Evolutionary conservation across 306 rosid species (phyloP).

Genomic region (Vigna reflexopilosa): DNA sequence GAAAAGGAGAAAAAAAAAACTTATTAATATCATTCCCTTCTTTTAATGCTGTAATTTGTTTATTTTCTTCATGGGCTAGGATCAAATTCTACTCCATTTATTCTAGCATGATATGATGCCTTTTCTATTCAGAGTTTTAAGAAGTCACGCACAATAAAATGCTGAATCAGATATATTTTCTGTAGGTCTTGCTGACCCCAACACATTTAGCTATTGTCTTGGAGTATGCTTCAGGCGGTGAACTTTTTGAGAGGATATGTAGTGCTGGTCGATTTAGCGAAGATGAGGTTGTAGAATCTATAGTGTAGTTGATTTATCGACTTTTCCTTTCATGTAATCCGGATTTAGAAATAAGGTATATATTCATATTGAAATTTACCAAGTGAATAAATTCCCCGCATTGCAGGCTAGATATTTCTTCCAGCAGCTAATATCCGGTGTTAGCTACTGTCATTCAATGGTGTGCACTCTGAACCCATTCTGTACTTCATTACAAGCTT

Average conservation of each 20-base stretch:
- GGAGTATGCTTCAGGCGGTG: constrained; percentile 99
- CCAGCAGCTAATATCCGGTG: constrained; percentile 98
- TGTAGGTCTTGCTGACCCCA: constrained; percentile 89
- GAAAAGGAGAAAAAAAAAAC: not conserved
- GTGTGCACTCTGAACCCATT: constrained; percentile 46
- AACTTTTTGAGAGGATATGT: constrained; percentile 95
- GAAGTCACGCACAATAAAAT: constrained; percentile 15
- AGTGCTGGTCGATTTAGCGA: constrained; percentile 97
- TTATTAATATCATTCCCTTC: constrained; percentile 3
- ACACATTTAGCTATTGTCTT: constrained; percentile 91
- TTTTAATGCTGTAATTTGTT: constrained; percentile 19
- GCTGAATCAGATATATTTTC: constrained; percentile 32
- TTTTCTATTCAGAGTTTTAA: constrained; percentile 27
- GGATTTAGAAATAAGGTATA: not conserved
- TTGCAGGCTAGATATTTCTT: constrained; percentile 96
- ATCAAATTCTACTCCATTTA: constrained; percentile 29
- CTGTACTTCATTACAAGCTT: not conserved
- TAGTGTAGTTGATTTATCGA: not conserved
- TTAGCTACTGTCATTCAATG: constrained; percentile 97
- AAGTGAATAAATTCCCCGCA: constrained; percentile 26
- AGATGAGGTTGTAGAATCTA: constrained; percentile 77
- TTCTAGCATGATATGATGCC: not conserved
- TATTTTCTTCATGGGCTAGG: not conserved
- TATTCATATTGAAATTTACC: constrained; percentile 4
- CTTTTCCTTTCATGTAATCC: not conserved